Evolutionary conservation across 116 monocot genomes (phyloP).

Genomic region (Thalassia testudinum): DNA sequence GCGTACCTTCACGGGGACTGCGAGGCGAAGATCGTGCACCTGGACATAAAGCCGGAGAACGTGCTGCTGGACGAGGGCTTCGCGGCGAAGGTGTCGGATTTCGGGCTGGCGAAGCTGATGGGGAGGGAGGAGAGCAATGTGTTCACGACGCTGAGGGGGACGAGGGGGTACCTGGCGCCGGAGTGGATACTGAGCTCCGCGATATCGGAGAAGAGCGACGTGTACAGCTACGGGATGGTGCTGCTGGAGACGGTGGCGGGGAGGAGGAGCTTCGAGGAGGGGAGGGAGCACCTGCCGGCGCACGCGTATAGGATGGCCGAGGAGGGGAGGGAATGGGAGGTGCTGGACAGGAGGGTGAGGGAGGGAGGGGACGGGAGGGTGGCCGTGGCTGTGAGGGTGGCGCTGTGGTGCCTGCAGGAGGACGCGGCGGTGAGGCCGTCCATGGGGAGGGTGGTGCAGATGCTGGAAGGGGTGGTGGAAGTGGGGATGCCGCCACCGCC

Average conservation of each 20-base stretch:
- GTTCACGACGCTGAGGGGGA: slow-evolving; percentile 65
- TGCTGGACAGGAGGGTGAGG: slow-evolving; percentile 24
- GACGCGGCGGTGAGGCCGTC: slow-evolving; percentile 52
- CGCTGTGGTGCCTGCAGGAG: slow-evolving; percentile 86
- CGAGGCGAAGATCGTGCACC: slow-evolving; percentile 57
- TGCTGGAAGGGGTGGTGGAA: slow-evolving; percentile 53
- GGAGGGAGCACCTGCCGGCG: slow-evolving; percentile 52
- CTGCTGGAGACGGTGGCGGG: slow-evolving; percentile 78
- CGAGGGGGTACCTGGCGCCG: slow-evolving; percentile 81
- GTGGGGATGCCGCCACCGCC: slow-evolving; percentile 34
- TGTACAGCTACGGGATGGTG: slow-evolving; percentile 89
- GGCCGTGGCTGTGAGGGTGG: slow-evolving; percentile 46
- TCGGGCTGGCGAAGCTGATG: slow-evolving; percentile 77
- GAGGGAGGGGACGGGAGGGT: slow-evolving; percentile 25
- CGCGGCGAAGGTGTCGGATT: slow-evolving; percentile 69
- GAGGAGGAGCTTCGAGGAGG: slow-evolving; percentile 61
- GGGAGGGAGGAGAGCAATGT: slow-evolving; percentile 71
- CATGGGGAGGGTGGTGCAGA: slow-evolving; percentile 66
- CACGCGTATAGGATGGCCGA: slow-evolving; percentile 68
- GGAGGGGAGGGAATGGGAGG: slow-evolving; percentile 47
- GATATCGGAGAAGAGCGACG: slow-evolving; percentile 83
- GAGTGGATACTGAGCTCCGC: slow-evolving; percentile 79
- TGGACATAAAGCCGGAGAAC: slow-evolving; percentile 88
- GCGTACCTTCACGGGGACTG: slow-evolving; percentile 82
- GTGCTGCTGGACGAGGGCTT: slow-evolving; percentile 66